Conservation (phyloP, 306 rosid species). For the Vigna hirtella region DNA sequence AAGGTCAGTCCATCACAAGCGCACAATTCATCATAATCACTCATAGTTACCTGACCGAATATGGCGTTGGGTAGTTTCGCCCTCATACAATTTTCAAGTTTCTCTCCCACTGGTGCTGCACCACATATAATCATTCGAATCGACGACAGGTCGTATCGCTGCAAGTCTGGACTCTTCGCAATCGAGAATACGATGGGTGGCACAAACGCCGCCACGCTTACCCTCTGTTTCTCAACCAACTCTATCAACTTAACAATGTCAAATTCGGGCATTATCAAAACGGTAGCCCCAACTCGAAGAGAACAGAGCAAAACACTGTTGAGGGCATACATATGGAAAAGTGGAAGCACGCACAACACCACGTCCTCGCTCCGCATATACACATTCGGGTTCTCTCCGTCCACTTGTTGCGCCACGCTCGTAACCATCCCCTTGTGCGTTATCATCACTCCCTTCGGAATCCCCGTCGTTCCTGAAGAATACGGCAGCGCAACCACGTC, state of each 20-base stretch:
- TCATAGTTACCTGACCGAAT: slow-evolving; percentile 64
- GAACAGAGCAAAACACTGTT: slow-evolving; percentile 67
- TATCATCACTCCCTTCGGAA: slow-evolving; percentile 78
- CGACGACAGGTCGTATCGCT: slow-evolving; percentile 65
- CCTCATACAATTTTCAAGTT: slow-evolving; percentile 70
- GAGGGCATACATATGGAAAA: slow-evolving; percentile 76
- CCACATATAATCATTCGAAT: slow-evolving; percentile 66
- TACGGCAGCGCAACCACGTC: slow-evolving; percentile 82
- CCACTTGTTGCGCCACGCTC: slow-evolving; percentile 77
- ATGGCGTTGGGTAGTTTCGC: slow-evolving; percentile 67
- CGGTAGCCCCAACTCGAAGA: slow-evolving; percentile 70
- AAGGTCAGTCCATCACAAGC: too few species aligned
- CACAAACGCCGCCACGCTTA: slow-evolving; percentile 67
- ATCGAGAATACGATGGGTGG: slow-evolving; percentile 77
- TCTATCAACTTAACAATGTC: slow-evolving; percentile 55
- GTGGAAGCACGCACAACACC: slow-evolving; percentile 66
- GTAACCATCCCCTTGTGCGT: slow-evolving; percentile 68
- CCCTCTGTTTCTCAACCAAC: slow-evolving; percentile 53
- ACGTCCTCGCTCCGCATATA: slow-evolving; percentile 59
- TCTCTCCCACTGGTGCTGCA: slow-evolving; percentile 83
- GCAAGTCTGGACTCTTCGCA: slow-evolving; percentile 53
- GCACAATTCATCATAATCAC: too few species aligned
- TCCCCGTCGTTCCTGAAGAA: slow-evolving; percentile 82
- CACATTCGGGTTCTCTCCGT: slow-evolving; percentile 74
- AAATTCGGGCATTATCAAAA: slow-evolving; percentile 66